Conservation (phyloP, 1,284 basidiomycete species). For the Cutaneotrichosporon mucoides region DNA sequence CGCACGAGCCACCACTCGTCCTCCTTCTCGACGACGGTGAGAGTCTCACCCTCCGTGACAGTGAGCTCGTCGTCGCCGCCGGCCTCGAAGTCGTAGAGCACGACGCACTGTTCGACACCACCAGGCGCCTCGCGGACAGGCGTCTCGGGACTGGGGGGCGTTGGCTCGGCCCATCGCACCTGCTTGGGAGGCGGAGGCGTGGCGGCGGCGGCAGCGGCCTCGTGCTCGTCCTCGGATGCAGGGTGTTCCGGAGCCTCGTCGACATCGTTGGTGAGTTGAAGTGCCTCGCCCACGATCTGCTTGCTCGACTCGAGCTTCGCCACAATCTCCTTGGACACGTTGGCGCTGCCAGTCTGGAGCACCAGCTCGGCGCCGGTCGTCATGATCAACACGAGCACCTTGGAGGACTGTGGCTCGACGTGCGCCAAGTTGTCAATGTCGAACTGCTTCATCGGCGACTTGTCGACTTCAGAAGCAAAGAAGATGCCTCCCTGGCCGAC, state of each 20-base stretch:
- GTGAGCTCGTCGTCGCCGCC: conserved; percentile 93
- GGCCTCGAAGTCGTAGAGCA: conserved; percentile 89
- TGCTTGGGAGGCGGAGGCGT: conserved; percentile 28
- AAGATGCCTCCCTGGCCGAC: conserved; percentile 89
- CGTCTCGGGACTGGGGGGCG: neutral
- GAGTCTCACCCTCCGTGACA: conserved; percentile 75
- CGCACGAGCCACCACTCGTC: conserved; percentile 99
- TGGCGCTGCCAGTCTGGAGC: conserved; percentile 75
- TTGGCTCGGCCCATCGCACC: conserved; percentile 41
- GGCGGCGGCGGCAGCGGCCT: neutral
- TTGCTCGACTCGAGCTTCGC: conserved; percentile 74
- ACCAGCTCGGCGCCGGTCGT: conserved; percentile 54
- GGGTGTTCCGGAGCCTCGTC: conserved; percentile 8
- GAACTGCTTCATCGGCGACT: conserved; percentile 94
- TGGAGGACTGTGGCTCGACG: conserved; percentile 64
- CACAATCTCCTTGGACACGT: conserved; percentile 72
- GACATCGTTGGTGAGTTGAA: conserved; percentile 33
- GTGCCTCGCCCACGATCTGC: conserved; percentile 42
- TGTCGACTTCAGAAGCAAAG: conserved; percentile 92
- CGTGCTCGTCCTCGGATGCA: conserved; percentile 28
- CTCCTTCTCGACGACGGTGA: conserved; percentile 72
- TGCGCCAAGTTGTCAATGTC: conserved; percentile 64
- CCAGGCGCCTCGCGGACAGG: conserved; percentile 16
- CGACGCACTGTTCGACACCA: conserved; percentile 57
- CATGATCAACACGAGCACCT: conserved; percentile 74